phyloP scores from a whole-genome alignment of 306 rosid species.

The Gleditsia sinensis region DNA sequence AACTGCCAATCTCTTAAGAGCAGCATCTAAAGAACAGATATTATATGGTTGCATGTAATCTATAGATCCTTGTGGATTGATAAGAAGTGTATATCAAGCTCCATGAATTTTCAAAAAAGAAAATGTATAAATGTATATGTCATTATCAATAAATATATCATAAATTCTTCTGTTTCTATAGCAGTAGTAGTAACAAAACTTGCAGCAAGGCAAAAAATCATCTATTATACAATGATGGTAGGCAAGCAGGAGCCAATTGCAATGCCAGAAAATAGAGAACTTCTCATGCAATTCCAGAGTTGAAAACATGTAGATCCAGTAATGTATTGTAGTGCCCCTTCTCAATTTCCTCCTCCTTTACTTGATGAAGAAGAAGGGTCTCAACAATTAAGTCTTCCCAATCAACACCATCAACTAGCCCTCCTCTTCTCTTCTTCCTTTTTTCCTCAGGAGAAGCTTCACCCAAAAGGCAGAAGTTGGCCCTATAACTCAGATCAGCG shows the following conservation, averaged over 20 bases:
- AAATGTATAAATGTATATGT: neutral
- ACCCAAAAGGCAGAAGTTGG: neutral
- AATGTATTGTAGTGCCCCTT: constrained; percentile 76
- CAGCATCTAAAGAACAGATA: constrained; percentile 1
- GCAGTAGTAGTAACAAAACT: constrained; percentile 7
- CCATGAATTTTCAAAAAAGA: neutral
- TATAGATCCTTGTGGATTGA: neutral
- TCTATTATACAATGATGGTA: neutral
- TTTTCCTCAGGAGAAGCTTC: constrained; percentile 28
- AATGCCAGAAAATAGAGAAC: neutral
- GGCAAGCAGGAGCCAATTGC: neutral
- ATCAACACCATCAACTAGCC: constrained; percentile 40
- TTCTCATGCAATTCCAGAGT: constrained; percentile 44
- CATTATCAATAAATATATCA: neutral
- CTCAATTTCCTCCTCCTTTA: constrained; percentile 81
- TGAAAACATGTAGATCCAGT: constrained; percentile 66
- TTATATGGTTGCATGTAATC: neutral
- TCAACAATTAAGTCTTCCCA: constrained; percentile 90
- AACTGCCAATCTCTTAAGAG: constrained; percentile 1
- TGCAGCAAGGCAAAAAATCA: neutral
- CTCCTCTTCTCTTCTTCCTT: constrained; percentile 60
- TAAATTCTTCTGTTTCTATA: neutral
- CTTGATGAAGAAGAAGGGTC: constrained; percentile 75
- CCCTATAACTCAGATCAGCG: constrained; percentile 10
- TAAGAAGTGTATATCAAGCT: neutral